A percentile compares a stretch with the other conserved stretches of the same genome.
phyloP scores from a whole-genome alignment of 2,329 filamentous ascomycete species.

The Fusarium algeriense region DNA sequence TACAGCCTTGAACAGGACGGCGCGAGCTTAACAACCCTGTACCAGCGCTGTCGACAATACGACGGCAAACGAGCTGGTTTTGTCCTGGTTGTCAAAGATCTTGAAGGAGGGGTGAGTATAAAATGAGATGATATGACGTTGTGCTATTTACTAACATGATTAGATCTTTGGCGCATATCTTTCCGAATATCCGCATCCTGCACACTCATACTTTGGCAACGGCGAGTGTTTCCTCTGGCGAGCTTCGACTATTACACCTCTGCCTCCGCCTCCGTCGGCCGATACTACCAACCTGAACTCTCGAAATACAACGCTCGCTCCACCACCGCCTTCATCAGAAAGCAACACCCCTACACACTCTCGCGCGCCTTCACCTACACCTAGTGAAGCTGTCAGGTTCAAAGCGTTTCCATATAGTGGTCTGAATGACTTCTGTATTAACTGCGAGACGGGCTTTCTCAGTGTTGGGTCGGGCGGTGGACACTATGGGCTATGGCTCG shows the following conservation, averaged over 20 bases:
- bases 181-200: constrained; percentile 85
- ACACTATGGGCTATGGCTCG: constrained; percentile 93
- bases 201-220: constrained; percentile 90
- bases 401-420: constrained; percentile 98
- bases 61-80: constrained; percentile 82
- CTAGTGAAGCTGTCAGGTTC: constrained; percentile 86
- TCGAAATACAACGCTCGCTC: constrained; percentile 56
- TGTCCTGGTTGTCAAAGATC: constrained; percentile 87
- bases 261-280: constrained; percentile 64
- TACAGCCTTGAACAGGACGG: constrained; percentile 96
- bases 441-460: constrained; percentile 87
- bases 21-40: constrained; percentile 86
- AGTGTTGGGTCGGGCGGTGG: constrained; percentile 91
- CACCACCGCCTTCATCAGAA: constrained; percentile 44
- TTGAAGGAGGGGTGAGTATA: constrained; percentile 74
- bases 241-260: constrained; percentile 68
- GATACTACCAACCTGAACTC: constrained; percentile 61
- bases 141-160: constrained; percentile 17
- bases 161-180: constrained; percentile 93
- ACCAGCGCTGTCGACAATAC: constrained; percentile 79
- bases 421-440: constrained; percentile 95
- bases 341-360: constrained; percentile 45
- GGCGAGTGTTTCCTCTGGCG: constrained; percentile 88
- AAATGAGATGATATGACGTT: constrained; percentile 25
- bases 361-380: constrained; percentile 55